A percentile compares a stretch with the other conserved stretches of the same genome.
These are phyloP conservation scores for grape (Vitis vinifera) DNA, from an alignment of 164 flowering plant genomes.

Conservation along the genomic window ASM3070453v1 NC_081811.1:24229001-24229500, in stretches of 20 bases:
- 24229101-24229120: background rate
- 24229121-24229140: conserved; percentile 54
- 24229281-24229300: conserved; percentile 45
- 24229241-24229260: conserved; percentile 42
- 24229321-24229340: conserved; percentile 60
- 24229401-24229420: no score
- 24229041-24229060: no score
- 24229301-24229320: conserved; percentile 53
- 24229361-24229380: conserved; percentile 53
- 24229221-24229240: conserved; percentile 48
- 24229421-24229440: no score
- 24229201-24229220: conserved; percentile 37
- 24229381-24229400: no score
- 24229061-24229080: no score
- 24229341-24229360: conserved; percentile 75
- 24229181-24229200: conserved; percentile 42
- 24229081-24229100: no score
- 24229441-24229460: no score
- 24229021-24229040: conserved; percentile 47
- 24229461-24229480: no score
- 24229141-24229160: conserved; percentile 70
- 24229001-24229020: conserved; percentile 84
- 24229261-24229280: conserved; percentile 48
- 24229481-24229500: no score
- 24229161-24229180: conserved; percentile 59